Conservation (phyloP, 2,329 filamentous ascomycete genomes). For the Colletotrichum simmondsii region DNA sequence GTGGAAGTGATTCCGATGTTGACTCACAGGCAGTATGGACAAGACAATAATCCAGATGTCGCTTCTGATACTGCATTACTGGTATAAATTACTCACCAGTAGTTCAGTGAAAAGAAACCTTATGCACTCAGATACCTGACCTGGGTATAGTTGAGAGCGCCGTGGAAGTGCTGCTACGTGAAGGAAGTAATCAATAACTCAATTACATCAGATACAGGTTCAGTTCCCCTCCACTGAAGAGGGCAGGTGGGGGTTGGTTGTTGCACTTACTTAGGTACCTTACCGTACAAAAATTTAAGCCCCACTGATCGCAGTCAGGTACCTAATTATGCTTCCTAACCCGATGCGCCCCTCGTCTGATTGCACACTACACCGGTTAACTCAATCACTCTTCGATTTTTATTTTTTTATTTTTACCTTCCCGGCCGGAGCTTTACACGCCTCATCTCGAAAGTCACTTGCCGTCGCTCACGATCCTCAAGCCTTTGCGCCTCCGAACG, state of each 20-base stretch:
- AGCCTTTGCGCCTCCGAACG: not conserved
- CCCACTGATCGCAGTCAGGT: not conserved
- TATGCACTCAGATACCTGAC: not conserved
- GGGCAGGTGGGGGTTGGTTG: slow-evolving; percentile 35
- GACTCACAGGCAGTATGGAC: not conserved
- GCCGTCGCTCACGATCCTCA: not conserved
- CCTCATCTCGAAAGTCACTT: not conserved
- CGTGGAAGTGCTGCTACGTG: not conserved
- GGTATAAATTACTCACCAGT: not conserved
- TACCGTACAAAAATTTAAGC: slow-evolving; percentile 24
- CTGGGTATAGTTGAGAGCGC: not conserved
- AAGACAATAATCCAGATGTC: not conserved
- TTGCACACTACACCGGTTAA: slow-evolving; percentile 7
- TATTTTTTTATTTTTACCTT: not conserved
- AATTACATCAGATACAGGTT: slow-evolving; percentile 9
- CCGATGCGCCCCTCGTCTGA: not conserved
- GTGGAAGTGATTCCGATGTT: not conserved
- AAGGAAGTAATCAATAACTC: not conserved
- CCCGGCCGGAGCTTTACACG: not conserved
- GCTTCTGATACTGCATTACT: not conserved
- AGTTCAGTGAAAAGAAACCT: not conserved
- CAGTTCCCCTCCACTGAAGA: slow-evolving; percentile 34
- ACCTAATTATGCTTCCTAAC: not conserved
- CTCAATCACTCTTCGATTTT: not conserved
- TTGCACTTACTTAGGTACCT: slow-evolving; percentile 18